Base-by-base conservation (phyloP, 768 basidiomycete species). In the Neoboletus magnificus region DNA sequence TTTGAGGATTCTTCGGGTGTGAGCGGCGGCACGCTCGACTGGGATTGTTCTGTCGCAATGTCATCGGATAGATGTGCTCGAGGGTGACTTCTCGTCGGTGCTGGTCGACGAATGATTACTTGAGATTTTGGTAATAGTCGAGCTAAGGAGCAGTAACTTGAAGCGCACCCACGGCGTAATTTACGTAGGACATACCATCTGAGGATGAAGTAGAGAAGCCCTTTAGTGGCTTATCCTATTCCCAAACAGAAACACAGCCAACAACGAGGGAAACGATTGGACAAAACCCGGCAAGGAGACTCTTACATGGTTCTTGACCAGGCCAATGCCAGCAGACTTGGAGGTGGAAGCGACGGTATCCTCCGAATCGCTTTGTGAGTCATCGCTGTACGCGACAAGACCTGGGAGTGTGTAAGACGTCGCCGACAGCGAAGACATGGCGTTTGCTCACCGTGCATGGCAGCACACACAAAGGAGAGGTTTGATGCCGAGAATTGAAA, bases 311-410 rank as follows among this genome's bases (percentile, higher is more conserved):
- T 74, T 62, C 60, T 65, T 69, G 42, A 32, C 46, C 16, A 48
- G 22, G 48, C 50, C 41, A 40, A 42, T 56, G 22, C 48, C 53
- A 48, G 47, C 45, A 22, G 48, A 50, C 48, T 52, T 64, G 41
- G 68, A 68, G 42, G 71, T 68, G 42, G 72, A 68, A 51, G 72
- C 66, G 4, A 75, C 63, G 39, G 70, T 72, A 16, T 72, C 74
- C 55, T 83, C 85, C 22, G 75, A 70, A 56, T 84, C 85, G 57
- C 81, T 84, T 22, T 77, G 78, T n/a, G 81, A 82, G 60, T 85
- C 85, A 51, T 82, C 84, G 61, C 77, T 82, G 63, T 87, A 87
- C 32, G 80, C 81, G 27, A 82, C 81, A 35, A 87, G 80, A 20
- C 83, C 85, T 86, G 16, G 2, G 27, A 50, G 20, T 0, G 41